Percentiles rank a stretch among this genome's conserved stretches.
Conservation (phyloP, 108 stramenopile species). For the Aurantiochytrium sp. region DNA sequence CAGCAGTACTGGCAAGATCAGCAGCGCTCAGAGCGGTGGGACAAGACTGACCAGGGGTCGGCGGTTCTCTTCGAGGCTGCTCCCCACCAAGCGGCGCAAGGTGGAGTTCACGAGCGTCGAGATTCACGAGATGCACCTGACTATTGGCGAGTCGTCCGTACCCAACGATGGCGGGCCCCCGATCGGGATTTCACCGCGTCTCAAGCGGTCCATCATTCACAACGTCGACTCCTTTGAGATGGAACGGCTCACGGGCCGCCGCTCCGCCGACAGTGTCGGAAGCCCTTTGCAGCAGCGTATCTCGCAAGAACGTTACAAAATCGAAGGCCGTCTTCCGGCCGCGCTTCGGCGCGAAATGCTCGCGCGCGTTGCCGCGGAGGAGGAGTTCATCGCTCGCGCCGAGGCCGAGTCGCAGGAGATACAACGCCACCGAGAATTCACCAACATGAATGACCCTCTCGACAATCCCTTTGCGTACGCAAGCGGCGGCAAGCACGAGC, state of each 20-base stretch:
- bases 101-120: neutral
- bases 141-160: neutral
- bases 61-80: neutral
- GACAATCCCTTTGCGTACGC: neutral
- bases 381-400: neutral
- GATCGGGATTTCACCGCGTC: neutral
- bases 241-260: constrained; percentile 1
- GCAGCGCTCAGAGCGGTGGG: too few relatives aligned
- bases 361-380: neutral
- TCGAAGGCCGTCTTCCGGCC: constrained; percentile 9
- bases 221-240: neutral
- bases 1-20: too few relatives aligned
- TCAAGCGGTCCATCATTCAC: constrained; percentile 7
- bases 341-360: neutral
- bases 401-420: constrained; percentile 22
- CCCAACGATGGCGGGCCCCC: neutral
- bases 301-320: neutral
- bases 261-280: neutral
- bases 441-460: neutral
- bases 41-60: too few relatives aligned
- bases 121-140: neutral
- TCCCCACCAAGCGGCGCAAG: neutral
- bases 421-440: neutral
- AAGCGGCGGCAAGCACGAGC: neutral
- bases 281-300: neutral